Conservation (phyloP, 1,284 basidiomycete species). For the Cutaneotrichosporon cavernicola region DNA sequence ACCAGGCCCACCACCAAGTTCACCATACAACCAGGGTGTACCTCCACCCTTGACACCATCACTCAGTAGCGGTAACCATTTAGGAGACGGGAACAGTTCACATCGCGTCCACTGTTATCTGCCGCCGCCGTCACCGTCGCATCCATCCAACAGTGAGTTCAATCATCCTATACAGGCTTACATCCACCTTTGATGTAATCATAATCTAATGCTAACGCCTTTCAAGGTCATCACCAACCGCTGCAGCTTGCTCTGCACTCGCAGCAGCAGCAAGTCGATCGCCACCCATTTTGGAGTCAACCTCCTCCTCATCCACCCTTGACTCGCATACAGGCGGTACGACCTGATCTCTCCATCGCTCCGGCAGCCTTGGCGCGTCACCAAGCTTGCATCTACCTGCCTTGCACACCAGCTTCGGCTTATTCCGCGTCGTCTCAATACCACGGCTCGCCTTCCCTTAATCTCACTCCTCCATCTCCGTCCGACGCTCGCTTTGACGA, state of each 20-base stretch:
- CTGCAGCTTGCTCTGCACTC: background rate
- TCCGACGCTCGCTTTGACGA: background rate
- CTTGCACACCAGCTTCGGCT: background rate
- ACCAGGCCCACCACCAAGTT: background rate
- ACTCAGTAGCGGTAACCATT: background rate
- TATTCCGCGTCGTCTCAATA: background rate
- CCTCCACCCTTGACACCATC: background rate
- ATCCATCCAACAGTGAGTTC: background rate
- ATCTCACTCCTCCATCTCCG: background rate
- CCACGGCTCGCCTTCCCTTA: background rate
- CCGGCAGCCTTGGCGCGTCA: background rate
- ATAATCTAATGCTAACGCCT: background rate
- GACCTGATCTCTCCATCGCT: background rate
- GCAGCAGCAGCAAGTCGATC: background rate
- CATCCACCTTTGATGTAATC: background rate
- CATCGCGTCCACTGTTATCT: background rate
- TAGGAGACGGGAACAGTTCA: background rate
- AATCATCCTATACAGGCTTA: background rate
- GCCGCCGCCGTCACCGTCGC: background rate
- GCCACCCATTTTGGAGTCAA: background rate
- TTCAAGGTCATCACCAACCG: background rate
- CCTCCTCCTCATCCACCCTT: background rate
- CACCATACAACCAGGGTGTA: background rate
- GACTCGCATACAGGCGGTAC: background rate
- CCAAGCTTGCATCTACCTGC: background rate